Base-by-base conservation (phyloP, 768 basidiomycete genomes). In the Russula dissimulans region DNA sequence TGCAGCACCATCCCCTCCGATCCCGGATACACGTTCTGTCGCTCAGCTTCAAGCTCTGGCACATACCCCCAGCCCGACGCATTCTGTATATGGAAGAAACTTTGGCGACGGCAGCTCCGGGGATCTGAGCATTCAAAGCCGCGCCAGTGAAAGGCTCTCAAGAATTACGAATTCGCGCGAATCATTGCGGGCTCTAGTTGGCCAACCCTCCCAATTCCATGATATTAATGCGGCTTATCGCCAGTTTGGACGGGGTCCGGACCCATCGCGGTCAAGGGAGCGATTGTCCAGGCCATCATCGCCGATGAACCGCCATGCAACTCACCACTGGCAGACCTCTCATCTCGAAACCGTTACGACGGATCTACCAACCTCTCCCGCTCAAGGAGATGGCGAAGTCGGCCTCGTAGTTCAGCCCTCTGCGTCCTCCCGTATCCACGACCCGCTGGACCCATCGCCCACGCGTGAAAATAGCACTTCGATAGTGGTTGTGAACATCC, bases 121-220 rank as follows among this genome's bases (percentile, higher is more conserved):
- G 15, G 51, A 58, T 14, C 14, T 54, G 31, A 57, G 56, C 49
- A 22, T 39, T 50, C 57, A 45, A 11, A 59, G 57, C 29, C 31
- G 45, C 8, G 18, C 59, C 39, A 54, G 59, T 18, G 59, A 54
- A 15, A 43, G 59, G 31, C 18, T 43, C n/a, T 55, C 34, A 10
- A 36, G 41, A 5, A 36, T 31, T 5, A 26, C 54, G n/a, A 31
- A 42, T 17, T 60, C 59, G 4, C 51, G 45, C 32, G 60, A 56
- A 15, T 52, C 49, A 5, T 14, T 45, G 7, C 56, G 22, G 18
- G 14, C 5, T 14, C 15, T 56, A n/a, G 18, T 36, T 5, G 61
- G 56, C 41, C 56, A 49, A 5, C 17, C 56, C 18, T 31, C 56
- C 14, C 56, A 22, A 48, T 10, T 36, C 10, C 34, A 26, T 26